Conservation (phyloP, 1,284 basidiomycete species). For the Sanguinoderma infundibulare region DNA sequence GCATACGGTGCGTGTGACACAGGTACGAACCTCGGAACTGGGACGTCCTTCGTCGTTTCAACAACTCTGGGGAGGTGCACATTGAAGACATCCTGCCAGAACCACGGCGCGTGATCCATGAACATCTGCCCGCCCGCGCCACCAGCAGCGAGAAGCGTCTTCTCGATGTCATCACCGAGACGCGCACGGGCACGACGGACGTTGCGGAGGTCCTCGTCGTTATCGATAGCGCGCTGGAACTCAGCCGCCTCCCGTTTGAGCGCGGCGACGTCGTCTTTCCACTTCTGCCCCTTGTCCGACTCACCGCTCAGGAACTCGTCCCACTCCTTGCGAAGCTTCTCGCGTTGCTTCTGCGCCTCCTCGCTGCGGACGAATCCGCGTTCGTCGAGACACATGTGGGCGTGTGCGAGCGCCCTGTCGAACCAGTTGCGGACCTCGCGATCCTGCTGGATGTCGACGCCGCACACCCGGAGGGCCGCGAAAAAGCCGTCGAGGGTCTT, state of each 20-base stretch:
- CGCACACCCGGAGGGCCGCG: slow-evolving; percentile 41
- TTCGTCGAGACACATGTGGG: slow-evolving; percentile 50
- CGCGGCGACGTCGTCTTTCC: slow-evolving; percentile 51
- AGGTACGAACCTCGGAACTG: slow-evolving; percentile 61
- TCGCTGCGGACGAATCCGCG: slow-evolving; percentile 55
- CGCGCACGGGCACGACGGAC: slow-evolving; percentile 50
- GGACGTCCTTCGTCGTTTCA: slow-evolving; percentile 53
- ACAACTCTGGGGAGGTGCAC: slow-evolving; percentile 62
- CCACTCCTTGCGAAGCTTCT: slow-evolving; percentile 55
- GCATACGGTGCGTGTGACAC: neutral
- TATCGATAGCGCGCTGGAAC: slow-evolving; percentile 49
- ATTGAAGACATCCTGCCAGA: slow-evolving; percentile 74
- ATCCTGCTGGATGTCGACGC: slow-evolving; percentile 51
- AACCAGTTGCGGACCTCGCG: slow-evolving; percentile 51
- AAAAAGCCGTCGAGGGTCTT: slow-evolving; percentile 50
- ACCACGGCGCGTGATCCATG: slow-evolving; percentile 65
- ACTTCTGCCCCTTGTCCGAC: slow-evolving; percentile 47
- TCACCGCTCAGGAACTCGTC: slow-evolving; percentile 48
- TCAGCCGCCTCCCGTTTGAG: slow-evolving; percentile 48
- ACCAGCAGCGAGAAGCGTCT: slow-evolving; percentile 44
- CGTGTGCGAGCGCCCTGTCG: slow-evolving; percentile 50
- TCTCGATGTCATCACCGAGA: slow-evolving; percentile 51
- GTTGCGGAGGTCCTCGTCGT: slow-evolving; percentile 51
- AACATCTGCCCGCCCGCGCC: slow-evolving; percentile 50
- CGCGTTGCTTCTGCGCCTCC: slow-evolving; percentile 44